Percentiles rank a stretch among this genome's conserved stretches.
Evolutionary conservation across 805 yeast species (phyloP).

Genomic region (Ogataea paraovalis): DNA sequence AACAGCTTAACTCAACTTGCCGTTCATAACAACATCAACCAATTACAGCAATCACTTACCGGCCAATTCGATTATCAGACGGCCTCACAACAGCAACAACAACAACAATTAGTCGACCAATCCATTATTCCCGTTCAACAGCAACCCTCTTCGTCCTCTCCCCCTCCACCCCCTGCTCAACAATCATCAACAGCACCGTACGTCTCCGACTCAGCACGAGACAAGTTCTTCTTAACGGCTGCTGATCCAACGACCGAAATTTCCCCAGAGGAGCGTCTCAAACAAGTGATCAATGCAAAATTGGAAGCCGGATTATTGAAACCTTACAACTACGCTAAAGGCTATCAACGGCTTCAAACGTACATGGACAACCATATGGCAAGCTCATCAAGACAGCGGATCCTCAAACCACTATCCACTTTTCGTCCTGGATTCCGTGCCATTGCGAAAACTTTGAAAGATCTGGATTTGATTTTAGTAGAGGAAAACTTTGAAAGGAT

Average conservation of each 20-base stretch:
- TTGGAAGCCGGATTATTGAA: constrained; percentile 87
- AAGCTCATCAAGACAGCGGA: constrained; percentile 74
- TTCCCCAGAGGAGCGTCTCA: constrained; percentile 88
- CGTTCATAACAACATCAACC: constrained; percentile 14
- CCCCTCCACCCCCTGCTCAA: constrained; percentile 6
- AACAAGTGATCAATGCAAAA: constrained; percentile 91
- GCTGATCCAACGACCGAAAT: constrained; percentile 95
- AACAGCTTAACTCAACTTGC: constrained; percentile 16
- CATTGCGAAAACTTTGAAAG: constrained; percentile 83
- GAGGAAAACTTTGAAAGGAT: constrained; percentile 93
- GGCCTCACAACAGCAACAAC: constrained; percentile 1
- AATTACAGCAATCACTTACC: constrained; percentile 6
- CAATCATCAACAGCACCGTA: constrained; percentile 27
- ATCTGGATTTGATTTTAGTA: constrained; percentile 84
- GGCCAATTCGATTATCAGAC: constrained; percentile 5
- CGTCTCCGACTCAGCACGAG: constrained; percentile 76
- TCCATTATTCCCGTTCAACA: constrained; percentile 3
- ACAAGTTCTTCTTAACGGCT: constrained; percentile 90
- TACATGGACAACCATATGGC: constrained; percentile 95
- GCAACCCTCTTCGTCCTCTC: constrained; percentile 1
- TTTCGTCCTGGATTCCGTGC: constrained; percentile 93
- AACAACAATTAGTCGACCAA: constrained; percentile 5
- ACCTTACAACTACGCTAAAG: constrained; percentile 92
- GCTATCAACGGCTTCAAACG: constrained; percentile 82
- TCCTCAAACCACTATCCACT: constrained; percentile 76